Evolutionary conservation across 495 filamentous ascomycete genomes (phyloP).

Genomic region (Penicillium antarcticum): DNA sequence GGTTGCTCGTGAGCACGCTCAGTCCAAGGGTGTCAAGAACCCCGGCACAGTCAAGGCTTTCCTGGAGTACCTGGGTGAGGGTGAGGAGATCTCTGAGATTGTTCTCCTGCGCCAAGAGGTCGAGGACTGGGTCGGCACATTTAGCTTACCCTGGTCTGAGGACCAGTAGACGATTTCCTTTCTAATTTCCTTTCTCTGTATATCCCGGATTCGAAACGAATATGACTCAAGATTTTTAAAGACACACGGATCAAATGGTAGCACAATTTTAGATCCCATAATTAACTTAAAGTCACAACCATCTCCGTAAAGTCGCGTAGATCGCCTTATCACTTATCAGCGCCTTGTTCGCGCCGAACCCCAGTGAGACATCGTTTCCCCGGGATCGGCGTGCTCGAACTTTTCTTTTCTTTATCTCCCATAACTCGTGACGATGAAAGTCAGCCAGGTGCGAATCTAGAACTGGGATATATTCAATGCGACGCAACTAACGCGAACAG

Average conservation of each 20-base stretch:
- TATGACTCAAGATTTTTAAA: constrained; percentile 19
- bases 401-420: background rate
- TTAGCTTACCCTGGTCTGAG: constrained; percentile 78
- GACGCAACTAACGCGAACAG: constrained; percentile 34
- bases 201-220: constrained; percentile 24
- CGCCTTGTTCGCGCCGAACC: background rate
- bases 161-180: constrained; percentile 31
- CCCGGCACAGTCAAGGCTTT: constrained; percentile 79
- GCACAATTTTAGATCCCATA: background rate
- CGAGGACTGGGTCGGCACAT: constrained; percentile 92
- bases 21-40: constrained; percentile 74
- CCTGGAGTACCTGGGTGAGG: constrained; percentile 75
- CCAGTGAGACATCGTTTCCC: constrained; percentile 4
- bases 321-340: background rate
- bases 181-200: constrained; percentile 18
- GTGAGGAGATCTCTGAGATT: constrained; percentile 81
- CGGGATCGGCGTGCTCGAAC: background rate
- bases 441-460: constrained; percentile 42
- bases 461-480: background rate
- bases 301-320: too few species aligned
- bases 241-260: background rate
- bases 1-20: constrained; percentile 69
- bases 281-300: too few species aligned
- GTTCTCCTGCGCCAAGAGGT: constrained; percentile 85
- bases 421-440: constrained; percentile 18